Percentiles rank a stretch among this genome's conserved stretches.
Conservation (phyloP, 2,329 filamentous ascomycete genomes). For the Fusarium pseudonygamai region DNA sequence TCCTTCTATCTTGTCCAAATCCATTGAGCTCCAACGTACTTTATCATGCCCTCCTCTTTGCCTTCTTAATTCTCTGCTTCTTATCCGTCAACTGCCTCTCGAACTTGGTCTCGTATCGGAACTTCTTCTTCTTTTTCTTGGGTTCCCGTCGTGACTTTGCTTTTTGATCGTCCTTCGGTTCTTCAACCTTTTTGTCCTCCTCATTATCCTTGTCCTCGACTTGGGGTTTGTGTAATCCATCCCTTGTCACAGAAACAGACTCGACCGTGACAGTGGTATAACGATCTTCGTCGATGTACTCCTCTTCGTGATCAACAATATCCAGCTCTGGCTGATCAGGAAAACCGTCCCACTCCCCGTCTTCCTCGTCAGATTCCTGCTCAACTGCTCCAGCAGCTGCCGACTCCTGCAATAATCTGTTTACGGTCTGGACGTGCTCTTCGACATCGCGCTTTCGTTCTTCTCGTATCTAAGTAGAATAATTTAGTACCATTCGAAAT, state of each 20-base stretch:
- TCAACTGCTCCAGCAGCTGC: conserved; percentile 53
- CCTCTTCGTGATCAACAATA: conserved; percentile 82
- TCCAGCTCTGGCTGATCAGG: conserved; percentile 59
- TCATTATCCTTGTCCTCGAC: conserved; percentile 51
- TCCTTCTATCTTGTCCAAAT: conserved; percentile 29
- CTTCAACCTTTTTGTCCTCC: conserved; percentile 45
- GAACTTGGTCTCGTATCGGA: conserved; percentile 89
- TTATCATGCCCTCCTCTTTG: conserved; percentile 14
- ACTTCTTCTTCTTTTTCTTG: conserved; percentile 90
- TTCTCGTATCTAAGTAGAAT: conserved; percentile 73
- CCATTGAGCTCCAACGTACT: conserved; percentile 1
- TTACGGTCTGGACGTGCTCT: conserved; percentile 81
- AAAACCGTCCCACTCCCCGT: conserved; percentile 73
- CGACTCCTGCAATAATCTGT: conserved; percentile 72
- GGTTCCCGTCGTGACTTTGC: conserved; percentile 51
- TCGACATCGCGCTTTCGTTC: conserved; percentile 84
- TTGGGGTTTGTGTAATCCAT: conserved; percentile 71
- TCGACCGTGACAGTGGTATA: conserved; percentile 96
- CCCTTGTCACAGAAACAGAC: conserved; percentile 80
- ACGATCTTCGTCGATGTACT: conserved; percentile 96
- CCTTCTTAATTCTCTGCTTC: conserved; percentile 74
- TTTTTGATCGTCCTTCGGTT: conserved; percentile 39
- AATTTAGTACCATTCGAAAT: conserved; percentile 22
- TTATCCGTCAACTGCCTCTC: conserved; percentile 79
- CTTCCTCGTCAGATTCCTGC: conserved; percentile 54